These are phyloP conservation scores for Athelia psychrophila DNA, from an alignment of 1,284 basidiomycete genomes.

Conservation along the genomic window DNA sequence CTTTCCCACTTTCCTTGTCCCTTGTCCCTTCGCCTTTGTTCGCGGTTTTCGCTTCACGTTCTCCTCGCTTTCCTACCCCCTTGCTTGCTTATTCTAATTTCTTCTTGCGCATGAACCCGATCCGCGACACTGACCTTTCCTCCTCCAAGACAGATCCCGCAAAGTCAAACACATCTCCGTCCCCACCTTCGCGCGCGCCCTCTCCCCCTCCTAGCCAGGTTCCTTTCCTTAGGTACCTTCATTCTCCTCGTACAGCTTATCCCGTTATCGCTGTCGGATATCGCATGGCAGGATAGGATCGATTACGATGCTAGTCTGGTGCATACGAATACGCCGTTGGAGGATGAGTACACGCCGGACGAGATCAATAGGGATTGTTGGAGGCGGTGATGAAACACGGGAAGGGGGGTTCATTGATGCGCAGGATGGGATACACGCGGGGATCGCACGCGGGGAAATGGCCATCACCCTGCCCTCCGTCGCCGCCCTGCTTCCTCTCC, in stretches of 20 bases:
- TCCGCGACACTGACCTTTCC: too few species aligned
- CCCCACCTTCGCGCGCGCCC: conserved; percentile 23
- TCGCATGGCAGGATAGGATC: conserved; percentile 39
- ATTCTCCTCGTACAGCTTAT: conserved; percentile 21
- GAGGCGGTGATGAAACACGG: conserved; percentile 14
- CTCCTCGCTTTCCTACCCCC: too few species aligned
- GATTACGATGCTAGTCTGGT: conserved; percentile 52
- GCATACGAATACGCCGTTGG: conserved; percentile 29
- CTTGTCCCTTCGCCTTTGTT: too few species aligned
- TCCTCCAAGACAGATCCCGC: conserved; percentile 34
- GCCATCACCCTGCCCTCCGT: conserved; percentile 39
- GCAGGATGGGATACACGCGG: conserved; percentile 31
- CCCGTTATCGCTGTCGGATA: conserved; percentile 28
- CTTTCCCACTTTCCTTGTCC: too few species aligned
- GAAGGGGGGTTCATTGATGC: conserved; percentile 12
- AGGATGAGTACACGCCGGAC: conserved; percentile 25
- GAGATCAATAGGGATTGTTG: conserved; percentile 15
- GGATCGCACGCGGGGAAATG: conserved; percentile 45
- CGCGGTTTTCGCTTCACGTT: too few species aligned
- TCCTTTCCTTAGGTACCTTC: conserved; percentile 25
- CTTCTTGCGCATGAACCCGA: too few species aligned
- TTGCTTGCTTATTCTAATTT: not conserved
- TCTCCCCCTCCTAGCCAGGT: conserved; percentile 29
- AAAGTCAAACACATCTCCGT: conserved; percentile 29
- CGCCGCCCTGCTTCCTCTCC: conserved; percentile 10